Base-by-base conservation (phyloP, 805 yeast species). In the Candida argentea region DNA sequence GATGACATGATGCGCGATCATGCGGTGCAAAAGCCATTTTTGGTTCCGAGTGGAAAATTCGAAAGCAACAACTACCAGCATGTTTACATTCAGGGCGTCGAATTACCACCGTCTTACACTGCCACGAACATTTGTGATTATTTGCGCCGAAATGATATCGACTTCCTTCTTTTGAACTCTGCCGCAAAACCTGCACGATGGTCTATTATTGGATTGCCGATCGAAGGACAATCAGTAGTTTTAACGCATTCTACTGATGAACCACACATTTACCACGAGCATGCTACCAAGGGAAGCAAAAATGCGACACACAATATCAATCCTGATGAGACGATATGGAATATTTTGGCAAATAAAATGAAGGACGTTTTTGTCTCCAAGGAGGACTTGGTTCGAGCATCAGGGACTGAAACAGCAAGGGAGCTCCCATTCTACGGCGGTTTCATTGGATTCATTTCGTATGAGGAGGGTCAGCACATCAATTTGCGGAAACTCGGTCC, bases 361-460 rank as follows among this genome's bases (percentile, higher is more conserved):
- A 40, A 52, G 6, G 31, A 43, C 5, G 41, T 43, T 30, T 50
- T 54, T 22, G 52, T 55, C 25, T 43, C 59, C 2, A 48, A 65
- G 30, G 39, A 36, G 1, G 26, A 39, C 0, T 42, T 67, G n/a
- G 35, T 43, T 11, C 27, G 32, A 5, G 30, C 37, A 12, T 28
- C 46, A 4, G 38, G 42, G 2, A 25, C 32, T 6, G 23, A 35
- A 13, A 47, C 43, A 20, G 16, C 35, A 3, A 39, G 58, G 5
- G 53, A 57, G 0, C 55, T 84, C 12, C 94, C 95, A 1, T 91
- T 91, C 43, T 57, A 74, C 32, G 97, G 98, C n/a, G 99, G 99
- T 0, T 63, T 83, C 18, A 60, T 87, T 30, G 99, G 99, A 4
- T 61, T 79, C 23, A 51, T 91, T 7, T 79, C 94, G 0, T 91